Percentiles rank a stretch among this genome's conserved stretches.
Conservation (phyloP, 768 basidiomycete genomes). For the Phaeotremella fagi region DNA sequence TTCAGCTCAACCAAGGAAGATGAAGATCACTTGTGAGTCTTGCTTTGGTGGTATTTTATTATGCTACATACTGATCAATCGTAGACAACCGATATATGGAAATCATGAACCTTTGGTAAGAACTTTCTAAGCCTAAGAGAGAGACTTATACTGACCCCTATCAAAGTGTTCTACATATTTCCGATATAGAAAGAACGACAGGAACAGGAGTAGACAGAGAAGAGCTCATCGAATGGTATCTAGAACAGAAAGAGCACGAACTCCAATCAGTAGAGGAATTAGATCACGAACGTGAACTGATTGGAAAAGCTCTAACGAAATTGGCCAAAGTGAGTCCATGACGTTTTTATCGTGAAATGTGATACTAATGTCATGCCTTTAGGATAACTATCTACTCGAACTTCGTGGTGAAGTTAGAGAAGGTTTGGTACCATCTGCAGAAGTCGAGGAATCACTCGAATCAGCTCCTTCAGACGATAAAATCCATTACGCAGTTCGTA, state of each 20-base stretch:
- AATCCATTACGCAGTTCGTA: slow-evolving; percentile 82
- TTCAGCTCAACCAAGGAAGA: slow-evolving; percentile 56
- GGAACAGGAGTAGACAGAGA: slow-evolving; percentile 77
- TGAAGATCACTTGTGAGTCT: slow-evolving; percentile 71
- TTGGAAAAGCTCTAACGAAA: slow-evolving; percentile 81
- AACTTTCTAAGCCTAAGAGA: not conserved
- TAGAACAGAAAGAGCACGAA: slow-evolving; percentile 80
- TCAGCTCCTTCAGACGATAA: slow-evolving; percentile 58
- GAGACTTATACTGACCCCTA: not conserved
- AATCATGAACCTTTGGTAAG: slow-evolving; percentile 65
- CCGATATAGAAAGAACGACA: slow-evolving; percentile 68
- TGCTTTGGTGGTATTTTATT: not conserved
- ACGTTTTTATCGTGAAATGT: not conserved
- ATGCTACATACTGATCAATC: not conserved
- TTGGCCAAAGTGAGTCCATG: slow-evolving; percentile 70
- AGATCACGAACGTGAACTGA: slow-evolving; percentile 83
- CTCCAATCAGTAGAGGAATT: slow-evolving; percentile 78
- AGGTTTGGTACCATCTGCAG: slow-evolving; percentile 42
- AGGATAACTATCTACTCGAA: slow-evolving; percentile 70
- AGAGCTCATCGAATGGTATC: slow-evolving; percentile 93
- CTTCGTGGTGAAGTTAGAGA: slow-evolving; percentile 78
- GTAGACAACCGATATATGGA: slow-evolving; percentile 81
- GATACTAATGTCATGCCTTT: not conserved
- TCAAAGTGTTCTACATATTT: slow-evolving; percentile 69
- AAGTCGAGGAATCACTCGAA: slow-evolving; percentile 57